phyloP scores from a whole-genome alignment of 495 filamentous ascomycete genomes.

The Terfezia claveryi region DNA sequence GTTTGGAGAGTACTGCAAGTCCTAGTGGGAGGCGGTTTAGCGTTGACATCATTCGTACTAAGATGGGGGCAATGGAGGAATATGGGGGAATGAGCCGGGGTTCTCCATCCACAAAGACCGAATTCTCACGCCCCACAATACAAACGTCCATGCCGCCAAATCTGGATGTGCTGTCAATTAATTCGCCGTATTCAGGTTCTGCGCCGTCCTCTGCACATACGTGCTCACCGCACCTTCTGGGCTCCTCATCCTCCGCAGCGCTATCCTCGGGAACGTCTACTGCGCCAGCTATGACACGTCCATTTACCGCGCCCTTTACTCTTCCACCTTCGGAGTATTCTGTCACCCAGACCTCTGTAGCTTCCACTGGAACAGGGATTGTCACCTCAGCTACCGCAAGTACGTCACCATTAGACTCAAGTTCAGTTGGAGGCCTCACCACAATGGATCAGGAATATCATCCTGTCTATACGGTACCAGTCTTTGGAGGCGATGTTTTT shows the following conservation, averaged over 20 bases:
- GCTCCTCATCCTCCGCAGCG: constrained; percentile 3
- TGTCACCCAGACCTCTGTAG: constrained; percentile 20
- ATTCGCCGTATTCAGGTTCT: constrained; percentile 17
- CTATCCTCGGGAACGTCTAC: constrained; percentile 8
- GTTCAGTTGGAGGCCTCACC: constrained; percentile 21
- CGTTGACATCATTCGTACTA: background rate
- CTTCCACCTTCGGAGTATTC: constrained; percentile 34
- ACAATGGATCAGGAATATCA: constrained; percentile 36
- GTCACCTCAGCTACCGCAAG: constrained; percentile 24
- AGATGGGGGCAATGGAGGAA: background rate
- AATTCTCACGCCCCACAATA: constrained; percentile 14
- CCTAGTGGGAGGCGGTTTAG: constrained; percentile 7
- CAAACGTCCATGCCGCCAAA: constrained; percentile 12
- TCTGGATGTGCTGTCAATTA: constrained; percentile 11
- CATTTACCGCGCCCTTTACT: constrained; percentile 25
- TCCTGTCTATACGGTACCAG: constrained; percentile 49
- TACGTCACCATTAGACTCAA: constrained; percentile 19
- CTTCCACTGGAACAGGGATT: constrained; percentile 19
- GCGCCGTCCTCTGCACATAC: constrained; percentile 5
- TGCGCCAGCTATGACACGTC: constrained; percentile 4
- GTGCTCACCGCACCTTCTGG: too few relatives aligned
- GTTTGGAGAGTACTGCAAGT: background rate
- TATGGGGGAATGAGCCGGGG: constrained; percentile 6
- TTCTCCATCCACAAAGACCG: constrained; percentile 8
- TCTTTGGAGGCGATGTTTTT: constrained; percentile 59